Evolutionary conservation across 768 basidiomycete species (phyloP).

Genomic region (Pisolithus microcarpus): DNA sequence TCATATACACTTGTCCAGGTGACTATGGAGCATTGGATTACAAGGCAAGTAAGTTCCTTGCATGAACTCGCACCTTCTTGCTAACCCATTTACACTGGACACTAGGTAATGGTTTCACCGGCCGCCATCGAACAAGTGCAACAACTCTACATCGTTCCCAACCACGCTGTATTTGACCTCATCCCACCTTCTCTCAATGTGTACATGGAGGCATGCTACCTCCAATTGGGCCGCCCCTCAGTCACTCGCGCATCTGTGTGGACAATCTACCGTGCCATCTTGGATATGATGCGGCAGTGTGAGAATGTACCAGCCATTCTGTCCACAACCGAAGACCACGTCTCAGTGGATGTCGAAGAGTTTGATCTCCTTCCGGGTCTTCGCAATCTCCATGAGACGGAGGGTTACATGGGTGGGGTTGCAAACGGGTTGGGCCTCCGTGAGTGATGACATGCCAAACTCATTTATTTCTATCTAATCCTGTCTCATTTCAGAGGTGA

Average conservation of each 20-base stretch:
- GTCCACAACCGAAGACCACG: not conserved
- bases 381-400: not conserved
- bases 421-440: not conserved
- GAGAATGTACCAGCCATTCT: not conserved
- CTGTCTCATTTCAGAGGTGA: not conserved
- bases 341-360: not conserved
- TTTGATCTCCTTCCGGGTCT: not conserved
- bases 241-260: conserved; percentile 17
- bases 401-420: not conserved
- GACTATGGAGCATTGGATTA: no score
- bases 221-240: conserved; percentile 16
- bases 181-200: conserved; percentile 25
- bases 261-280: conserved; percentile 5
- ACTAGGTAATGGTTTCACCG: conserved; percentile 13
- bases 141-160: conserved; percentile 24
- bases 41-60: no score
- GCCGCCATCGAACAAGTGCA: conserved; percentile 15
- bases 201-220: conserved; percentile 15
- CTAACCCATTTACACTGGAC: no score
- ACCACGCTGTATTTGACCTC: conserved; percentile 30
- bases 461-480: not conserved
- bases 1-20: no score
- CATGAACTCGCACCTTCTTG: no score
- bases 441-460: not conserved
- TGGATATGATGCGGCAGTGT: not conserved